Evolutionary conservation across 495 filamentous ascomycete species (phyloP), one percentile per base, ranked within the genome.

Genomic region (Penicillium macrosclerotiorum): DNA sequence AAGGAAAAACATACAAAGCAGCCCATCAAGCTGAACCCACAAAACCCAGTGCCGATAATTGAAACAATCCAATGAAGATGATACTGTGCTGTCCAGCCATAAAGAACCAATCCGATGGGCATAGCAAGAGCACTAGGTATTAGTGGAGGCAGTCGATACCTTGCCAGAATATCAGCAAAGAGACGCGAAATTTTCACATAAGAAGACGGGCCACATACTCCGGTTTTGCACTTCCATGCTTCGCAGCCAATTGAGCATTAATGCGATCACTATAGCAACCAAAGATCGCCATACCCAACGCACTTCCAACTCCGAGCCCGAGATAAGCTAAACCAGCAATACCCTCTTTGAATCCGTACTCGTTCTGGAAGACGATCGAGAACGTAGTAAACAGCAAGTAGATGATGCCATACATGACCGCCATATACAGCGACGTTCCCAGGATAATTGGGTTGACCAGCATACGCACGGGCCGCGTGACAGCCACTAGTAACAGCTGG

Each of bases 351-450:
- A 78, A 79, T 14, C 63, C 57, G 52, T 84, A 81, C 29, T 68
- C 58, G 9, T 48, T 42, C 22, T 65, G 43, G 51, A 80, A 81
- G 6, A 77, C 67, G 43, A 60, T 67, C 4, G 77, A 74, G 36
- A 82, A 78, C 5, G 79, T 79, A 16, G 79, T 76, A 52, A 83
- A 85, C 57, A 85, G 78, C 32, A 65, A 62, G 50, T 79, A 85
- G 2, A 82, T 71, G 2, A 81, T 69, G 1, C 71, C 76, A 56
- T 81, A 85, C n/a, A 76, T 71, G 57, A 83, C 78, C 5, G 79
- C 70, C 4, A 75, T 68, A 52, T 85, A 86, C 16, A 83, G 46
- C 20, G 75, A 77, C 25, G 84, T 57, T 20, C 72, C 71, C 7
- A 73, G 56, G 16, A 86, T 78, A 45, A 86, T 81, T 7, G 82